Percentiles rank a stretch among this genome's conserved stretches.
These are phyloP conservation scores for Tricholoma hemisulphureum DNA, from an alignment of 768 basidiomycete genomes.

Conservation along the genomic window DNA sequence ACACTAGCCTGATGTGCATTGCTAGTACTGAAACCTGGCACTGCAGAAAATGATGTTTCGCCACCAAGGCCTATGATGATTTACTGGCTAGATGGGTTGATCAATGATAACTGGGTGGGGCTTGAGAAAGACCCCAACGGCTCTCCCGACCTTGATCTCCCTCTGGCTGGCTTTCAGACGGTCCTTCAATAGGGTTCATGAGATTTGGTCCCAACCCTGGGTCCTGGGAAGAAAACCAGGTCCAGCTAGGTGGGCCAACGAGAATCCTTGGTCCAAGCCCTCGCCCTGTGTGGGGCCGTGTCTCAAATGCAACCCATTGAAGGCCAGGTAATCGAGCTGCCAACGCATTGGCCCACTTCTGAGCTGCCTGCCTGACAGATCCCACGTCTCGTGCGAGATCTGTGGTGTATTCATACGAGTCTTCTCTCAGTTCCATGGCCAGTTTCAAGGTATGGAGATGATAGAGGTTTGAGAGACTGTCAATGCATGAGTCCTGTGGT, in stretches of 20 bases:
- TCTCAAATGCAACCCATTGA: conserved; percentile 11
- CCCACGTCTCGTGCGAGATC: conserved; percentile 7
- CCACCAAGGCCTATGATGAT: not conserved
- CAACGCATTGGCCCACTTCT: conserved; percentile 10
- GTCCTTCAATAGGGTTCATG: not conserved
- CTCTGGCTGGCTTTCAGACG: not conserved
- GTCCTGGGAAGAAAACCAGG: conserved; percentile 4
- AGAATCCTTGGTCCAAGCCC: conserved; percentile 8
- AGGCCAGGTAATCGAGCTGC: conserved; percentile 5
- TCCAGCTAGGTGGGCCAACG: conserved; percentile 7
- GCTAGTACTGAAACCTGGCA: not conserved
- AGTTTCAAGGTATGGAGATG: conserved; percentile 8
- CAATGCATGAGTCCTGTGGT: conserved; percentile 8
- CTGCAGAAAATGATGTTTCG: not conserved
- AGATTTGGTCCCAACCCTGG: not conserved
- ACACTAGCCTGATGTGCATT: no score
- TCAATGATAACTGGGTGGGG: not conserved
- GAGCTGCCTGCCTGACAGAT: conserved; percentile 11
- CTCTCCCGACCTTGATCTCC: not conserved
- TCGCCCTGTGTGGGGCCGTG: conserved; percentile 9
- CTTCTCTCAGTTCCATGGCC: conserved; percentile 13
- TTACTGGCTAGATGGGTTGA: not conserved
- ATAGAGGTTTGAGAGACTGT: conserved; percentile 3
- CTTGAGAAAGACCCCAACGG: not conserved
- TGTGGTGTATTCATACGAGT: conserved; percentile 9